These are phyloP conservation scores for Phytophthora sansomeana DNA, from an alignment of 352 stramenopile species.

Conservation along the genomic window DNA sequence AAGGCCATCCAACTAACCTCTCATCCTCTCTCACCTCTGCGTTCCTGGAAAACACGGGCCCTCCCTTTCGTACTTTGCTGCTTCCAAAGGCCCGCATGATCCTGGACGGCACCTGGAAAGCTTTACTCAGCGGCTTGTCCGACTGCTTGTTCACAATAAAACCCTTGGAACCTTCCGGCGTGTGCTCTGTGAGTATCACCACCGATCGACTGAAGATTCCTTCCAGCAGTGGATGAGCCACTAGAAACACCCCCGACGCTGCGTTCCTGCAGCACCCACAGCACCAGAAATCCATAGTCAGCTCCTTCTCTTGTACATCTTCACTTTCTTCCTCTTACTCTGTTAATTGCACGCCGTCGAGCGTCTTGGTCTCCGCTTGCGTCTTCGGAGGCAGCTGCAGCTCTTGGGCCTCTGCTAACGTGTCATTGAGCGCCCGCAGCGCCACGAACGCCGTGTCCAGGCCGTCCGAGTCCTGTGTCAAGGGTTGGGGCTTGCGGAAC, in stretches of 20 bases:
- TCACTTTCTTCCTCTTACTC: constrained; percentile 37
- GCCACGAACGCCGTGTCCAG: constrained; percentile 76
- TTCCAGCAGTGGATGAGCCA: constrained; percentile 77
- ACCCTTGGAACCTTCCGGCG: constrained; percentile 57
- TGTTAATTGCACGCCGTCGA: constrained; percentile 47
- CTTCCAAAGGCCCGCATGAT: constrained; percentile 69
- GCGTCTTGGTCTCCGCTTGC: constrained; percentile 9
- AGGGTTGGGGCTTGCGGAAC: constrained; percentile 39
- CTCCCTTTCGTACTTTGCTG: constrained; percentile 65
- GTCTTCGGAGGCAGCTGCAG: constrained; percentile 37
- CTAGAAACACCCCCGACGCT: constrained; percentile 70
- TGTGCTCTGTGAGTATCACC: constrained; percentile 80
- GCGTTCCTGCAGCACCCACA: constrained; percentile 35
- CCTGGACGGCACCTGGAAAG: constrained; percentile 67
- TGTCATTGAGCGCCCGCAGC: constrained; percentile 68
- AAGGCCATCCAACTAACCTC: background rate
- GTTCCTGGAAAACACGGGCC: constrained; percentile 68
- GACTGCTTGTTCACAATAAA: constrained; percentile 82
- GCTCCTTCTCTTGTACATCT: background rate
- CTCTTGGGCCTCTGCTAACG: constrained; percentile 52
- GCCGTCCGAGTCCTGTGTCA: constrained; percentile 14
- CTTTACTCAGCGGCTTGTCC: constrained; percentile 57
- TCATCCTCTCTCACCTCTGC: constrained; percentile 51
- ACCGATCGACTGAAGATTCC: constrained; percentile 80
- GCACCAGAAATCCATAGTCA: background rate